phyloP scores from a whole-genome alignment of 2,329 filamentous ascomycete genomes.

The Calonectria montana region DNA sequence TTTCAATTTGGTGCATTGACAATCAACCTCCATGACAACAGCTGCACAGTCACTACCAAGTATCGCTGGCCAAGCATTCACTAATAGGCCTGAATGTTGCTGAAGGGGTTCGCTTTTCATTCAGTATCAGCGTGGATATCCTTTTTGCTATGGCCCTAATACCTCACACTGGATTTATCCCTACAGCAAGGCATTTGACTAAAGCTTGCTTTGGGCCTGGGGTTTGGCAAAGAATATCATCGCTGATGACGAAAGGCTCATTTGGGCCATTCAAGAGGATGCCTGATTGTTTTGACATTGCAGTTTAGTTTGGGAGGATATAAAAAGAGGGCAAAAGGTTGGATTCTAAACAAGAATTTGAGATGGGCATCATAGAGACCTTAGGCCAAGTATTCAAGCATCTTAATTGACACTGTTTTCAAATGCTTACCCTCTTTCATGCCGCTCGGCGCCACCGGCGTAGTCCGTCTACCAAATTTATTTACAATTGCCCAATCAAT shows the following conservation, averaged over 20 bases:
- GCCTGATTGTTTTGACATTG: conserved; percentile 35
- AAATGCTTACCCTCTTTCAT: not conserved
- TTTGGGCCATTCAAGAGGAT: conserved; percentile 31
- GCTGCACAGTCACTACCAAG: conserved; percentile 52
- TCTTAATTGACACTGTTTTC: too few species aligned
- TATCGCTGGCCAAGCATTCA: conserved; percentile 49
- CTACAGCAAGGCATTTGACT: conserved; percentile 50
- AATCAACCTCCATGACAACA: conserved; percentile 45
- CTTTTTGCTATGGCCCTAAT: not conserved
- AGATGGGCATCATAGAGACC: not conserved
- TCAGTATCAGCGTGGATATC: not conserved
- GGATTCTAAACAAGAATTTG: too few species aligned
- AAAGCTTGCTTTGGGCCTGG: conserved; percentile 49
- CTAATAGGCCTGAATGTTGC: conserved; percentile 46
- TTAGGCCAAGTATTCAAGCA: not conserved
- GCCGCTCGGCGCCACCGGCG: not conserved
- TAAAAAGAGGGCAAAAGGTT: not conserved
- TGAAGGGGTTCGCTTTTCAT: conserved; percentile 47
- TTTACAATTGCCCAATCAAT: not conserved
- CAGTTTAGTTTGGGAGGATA: not conserved
- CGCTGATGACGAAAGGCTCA: conserved; percentile 36
- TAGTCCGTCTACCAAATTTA: too few species aligned
- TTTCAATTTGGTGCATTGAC: conserved; percentile 44
- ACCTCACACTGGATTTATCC: conserved; percentile 51
- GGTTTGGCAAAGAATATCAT: conserved; percentile 35